Evolutionary conservation across 2,329 filamentous ascomycete species (phyloP).

Genomic region (Neopestalotiopsis clavispora): DNA sequence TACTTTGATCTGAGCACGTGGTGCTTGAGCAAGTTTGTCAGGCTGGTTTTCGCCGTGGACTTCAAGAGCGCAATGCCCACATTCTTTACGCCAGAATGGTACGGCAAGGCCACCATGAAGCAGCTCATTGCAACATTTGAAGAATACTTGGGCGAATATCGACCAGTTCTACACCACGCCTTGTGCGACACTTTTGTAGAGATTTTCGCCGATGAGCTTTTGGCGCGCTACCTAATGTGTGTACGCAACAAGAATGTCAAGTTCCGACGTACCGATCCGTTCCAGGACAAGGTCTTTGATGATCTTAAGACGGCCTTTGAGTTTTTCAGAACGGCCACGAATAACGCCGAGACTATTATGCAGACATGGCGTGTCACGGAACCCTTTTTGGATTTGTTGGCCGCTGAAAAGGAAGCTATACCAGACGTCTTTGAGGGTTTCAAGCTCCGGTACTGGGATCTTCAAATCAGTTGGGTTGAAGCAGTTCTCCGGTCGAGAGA

Average conservation of each 20-base stretch:
- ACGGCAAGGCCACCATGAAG: slow-evolving; percentile 83
- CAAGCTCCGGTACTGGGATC: slow-evolving; percentile 88
- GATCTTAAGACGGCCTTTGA: slow-evolving; percentile 90
- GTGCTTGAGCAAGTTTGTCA: slow-evolving; percentile 86
- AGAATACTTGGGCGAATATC: slow-evolving; percentile 91
- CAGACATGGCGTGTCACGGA: slow-evolving; percentile 92
- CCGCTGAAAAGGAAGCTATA: slow-evolving; percentile 73
- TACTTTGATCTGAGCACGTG: slow-evolving; percentile 96
- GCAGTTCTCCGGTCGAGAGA: slow-evolving; percentile 84
- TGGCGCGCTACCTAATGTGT: slow-evolving; percentile 80
- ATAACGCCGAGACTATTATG: slow-evolving; percentile 77
- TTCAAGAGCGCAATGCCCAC: slow-evolving; percentile 82
- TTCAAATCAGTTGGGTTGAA: slow-evolving; percentile 96
- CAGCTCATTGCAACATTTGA: slow-evolving; percentile 94
- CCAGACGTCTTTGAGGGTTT: slow-evolving; percentile 82
- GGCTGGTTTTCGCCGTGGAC: slow-evolving; percentile 88
- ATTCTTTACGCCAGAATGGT: slow-evolving; percentile 93
- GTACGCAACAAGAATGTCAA: slow-evolving; percentile 91
- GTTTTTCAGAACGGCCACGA: slow-evolving; percentile 78
- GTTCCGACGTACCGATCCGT: slow-evolving; percentile 85
- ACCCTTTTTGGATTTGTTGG: slow-evolving; percentile 79
- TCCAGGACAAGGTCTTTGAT: slow-evolving; percentile 91
- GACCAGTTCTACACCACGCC: slow-evolving; percentile 80
- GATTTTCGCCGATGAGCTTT: slow-evolving; percentile 89
- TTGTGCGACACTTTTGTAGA: slow-evolving; percentile 91